Percentiles rank a stretch among this genome's conserved stretches.
These are phyloP conservation scores for Talaromyces sp. DNA, from an alignment of 2,329 filamentous ascomycete species.

Conservation along the genomic window DNA sequence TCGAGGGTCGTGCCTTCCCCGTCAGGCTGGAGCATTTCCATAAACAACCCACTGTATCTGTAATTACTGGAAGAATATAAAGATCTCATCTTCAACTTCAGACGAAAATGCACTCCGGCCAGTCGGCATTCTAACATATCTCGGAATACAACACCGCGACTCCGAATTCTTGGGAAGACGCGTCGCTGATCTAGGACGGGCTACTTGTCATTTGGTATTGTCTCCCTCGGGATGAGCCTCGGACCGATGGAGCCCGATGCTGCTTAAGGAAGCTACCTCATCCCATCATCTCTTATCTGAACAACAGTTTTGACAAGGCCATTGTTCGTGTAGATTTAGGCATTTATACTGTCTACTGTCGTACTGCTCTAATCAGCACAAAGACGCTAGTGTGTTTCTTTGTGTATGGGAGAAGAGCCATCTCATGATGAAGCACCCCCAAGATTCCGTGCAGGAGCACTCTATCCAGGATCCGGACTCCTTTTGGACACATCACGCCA, in stretches of 20 bases:
- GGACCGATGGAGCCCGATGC: neutral
- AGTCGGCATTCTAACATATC: neutral
- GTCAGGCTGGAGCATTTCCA: neutral
- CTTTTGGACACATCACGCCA: slow-evolving; percentile 75
- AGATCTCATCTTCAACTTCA: neutral
- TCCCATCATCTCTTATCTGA: neutral
- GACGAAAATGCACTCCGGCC: neutral
- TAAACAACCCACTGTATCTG: neutral
- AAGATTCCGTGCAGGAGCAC: slow-evolving; percentile 49
- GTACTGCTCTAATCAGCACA: neutral
- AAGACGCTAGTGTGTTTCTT: neutral
- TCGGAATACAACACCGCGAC: neutral
- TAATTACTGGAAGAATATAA: neutral
- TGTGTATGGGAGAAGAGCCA: neutral
- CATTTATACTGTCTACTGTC: neutral
- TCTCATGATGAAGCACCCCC: slow-evolving; percentile 30
- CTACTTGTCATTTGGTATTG: neutral
- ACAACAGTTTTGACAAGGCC: neutral
- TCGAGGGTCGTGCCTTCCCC: neutral
- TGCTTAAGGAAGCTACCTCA: neutral
- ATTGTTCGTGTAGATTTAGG: neutral
- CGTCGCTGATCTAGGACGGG: neutral
- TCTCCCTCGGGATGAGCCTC: neutral
- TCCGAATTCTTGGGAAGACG: too few relatives aligned
- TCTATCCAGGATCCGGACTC: slow-evolving; percentile 66